Percentiles rank a stretch among this genome's conserved stretches.
These are phyloP conservation scores for Rhodomyrtus tomentosa DNA, from an alignment of 345 rosid genomes.

Conservation along the genomic window DNA sequence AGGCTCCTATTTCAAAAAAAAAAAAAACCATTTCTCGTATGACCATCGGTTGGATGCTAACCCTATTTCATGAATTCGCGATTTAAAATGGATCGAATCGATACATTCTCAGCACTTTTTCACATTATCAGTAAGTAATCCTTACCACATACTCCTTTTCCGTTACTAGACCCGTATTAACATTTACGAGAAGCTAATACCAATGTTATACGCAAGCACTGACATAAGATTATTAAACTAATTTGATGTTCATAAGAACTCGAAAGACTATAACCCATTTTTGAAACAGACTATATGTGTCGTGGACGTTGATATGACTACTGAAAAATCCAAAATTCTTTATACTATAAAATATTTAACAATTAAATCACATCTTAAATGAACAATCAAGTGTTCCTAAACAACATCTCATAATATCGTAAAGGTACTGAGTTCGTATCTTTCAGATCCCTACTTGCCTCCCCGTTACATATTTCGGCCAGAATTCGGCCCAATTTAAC, in stretches of 20 bases:
- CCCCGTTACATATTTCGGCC: too few species aligned
- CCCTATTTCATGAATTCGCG: background rate
- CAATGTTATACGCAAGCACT: background rate
- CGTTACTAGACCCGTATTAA: background rate
- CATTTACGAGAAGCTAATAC: background rate
- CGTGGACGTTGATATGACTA: background rate
- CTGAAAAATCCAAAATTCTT: background rate
- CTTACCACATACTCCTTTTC: background rate
- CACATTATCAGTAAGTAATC: background rate
- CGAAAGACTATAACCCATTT: background rate
- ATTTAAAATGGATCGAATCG: background rate
- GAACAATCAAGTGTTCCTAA: too few species aligned
- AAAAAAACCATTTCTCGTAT: rapidly evolving
- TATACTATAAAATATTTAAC: too few species aligned
- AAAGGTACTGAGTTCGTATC: too few species aligned
- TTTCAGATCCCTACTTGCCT: too few species aligned
- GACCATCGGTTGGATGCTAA: rapidly evolving
- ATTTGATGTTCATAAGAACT: background rate
- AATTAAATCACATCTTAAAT: too few species aligned
- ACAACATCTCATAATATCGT: too few species aligned
- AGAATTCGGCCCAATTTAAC: too few species aligned
- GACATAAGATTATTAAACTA: background rate
- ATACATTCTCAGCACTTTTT: background rate
- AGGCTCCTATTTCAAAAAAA: background rate
- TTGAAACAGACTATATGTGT: background rate